phyloP scores from a whole-genome alignment of 169 alveolate species.

The Toxoplasma gondii region DNA sequence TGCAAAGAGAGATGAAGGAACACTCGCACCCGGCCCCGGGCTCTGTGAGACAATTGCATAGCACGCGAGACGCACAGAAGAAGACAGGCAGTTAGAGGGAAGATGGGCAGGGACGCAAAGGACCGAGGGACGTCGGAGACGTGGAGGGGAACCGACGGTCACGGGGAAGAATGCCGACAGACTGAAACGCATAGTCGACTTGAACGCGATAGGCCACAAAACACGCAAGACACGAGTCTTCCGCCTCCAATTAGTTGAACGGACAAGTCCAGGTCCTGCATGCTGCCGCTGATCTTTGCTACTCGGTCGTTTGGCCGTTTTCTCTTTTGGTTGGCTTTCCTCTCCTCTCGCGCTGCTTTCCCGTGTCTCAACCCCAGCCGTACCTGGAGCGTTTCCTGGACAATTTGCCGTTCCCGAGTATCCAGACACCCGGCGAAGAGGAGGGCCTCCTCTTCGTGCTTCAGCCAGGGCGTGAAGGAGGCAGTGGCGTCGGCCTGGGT shows the following conservation, averaged over 20 bases:
- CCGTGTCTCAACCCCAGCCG: background rate
- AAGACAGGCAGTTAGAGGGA: background rate
- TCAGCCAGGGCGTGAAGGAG: slow-evolving; percentile 3
- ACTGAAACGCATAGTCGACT: no score
- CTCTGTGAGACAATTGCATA: background rate
- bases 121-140: no score
- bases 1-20: background rate
- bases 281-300: no score
- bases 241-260: no score
- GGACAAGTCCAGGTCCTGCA: background rate
- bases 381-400: background rate
- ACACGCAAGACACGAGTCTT: no score
- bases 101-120: background rate
- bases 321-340: no score
- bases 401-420: background rate
- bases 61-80: background rate
- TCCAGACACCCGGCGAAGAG: background rate
- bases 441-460: background rate
- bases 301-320: no score
- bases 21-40: background rate
- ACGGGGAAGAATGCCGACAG: no score
- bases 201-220: no score
- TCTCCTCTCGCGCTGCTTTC: no score
- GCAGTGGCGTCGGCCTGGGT: background rate
- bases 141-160: no score